Base-by-base conservation (phyloP, 208 protist species). In the Trichomonas gallinae region DNA sequence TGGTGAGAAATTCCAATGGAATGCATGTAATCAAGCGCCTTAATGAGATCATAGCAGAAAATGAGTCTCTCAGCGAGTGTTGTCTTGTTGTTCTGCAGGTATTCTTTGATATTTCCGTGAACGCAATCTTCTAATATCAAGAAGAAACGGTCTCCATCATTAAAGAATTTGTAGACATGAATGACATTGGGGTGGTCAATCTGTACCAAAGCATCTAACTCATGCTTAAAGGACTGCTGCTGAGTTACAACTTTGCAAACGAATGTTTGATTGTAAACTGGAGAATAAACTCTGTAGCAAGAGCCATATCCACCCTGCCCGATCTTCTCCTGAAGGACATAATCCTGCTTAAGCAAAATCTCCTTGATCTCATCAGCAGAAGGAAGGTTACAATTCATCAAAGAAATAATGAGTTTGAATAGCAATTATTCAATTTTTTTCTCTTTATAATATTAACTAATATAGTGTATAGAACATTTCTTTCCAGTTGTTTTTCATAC, bases 21-120 rank as follows among this genome's bases (percentile, higher is more conserved):
- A 88, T 97, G 97, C 42, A 96, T 9, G 85, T 97, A 97, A 26
- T 87, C 17, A 38, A 97, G 81, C 11, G 45, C 97, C 46, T 96
- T 49, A 6, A 97, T 38, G 1, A 96, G 38, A 9, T 97, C 96
- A 4, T 96, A 40, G 45, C 97, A 72, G 42, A 97, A 97, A 34
- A 58, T 85, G 42, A 97, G 31, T 31, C 87, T 40, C 15, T 72
- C 46, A 40, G 13, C 46, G 3, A 17, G 36, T 8, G 46, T 15
- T 72, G 8, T 38, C 6, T 45, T 40, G 9, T 45, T 45, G 0
- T n/a, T 31, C 0, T 46, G 34, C 3, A 96, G 34, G 15, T 34
- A 44, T 40, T 96, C 46, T 6, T 40, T 40, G 0, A 51, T 11
- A 72, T 23, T 44, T 23, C 89, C 89, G 17, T 45, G 1, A 38